Evolutionary conservation across 2,329 filamentous ascomycete genomes (phyloP), one percentile per base, ranked within the genome.

Genomic region (Acrodontium crateriforme): DNA sequence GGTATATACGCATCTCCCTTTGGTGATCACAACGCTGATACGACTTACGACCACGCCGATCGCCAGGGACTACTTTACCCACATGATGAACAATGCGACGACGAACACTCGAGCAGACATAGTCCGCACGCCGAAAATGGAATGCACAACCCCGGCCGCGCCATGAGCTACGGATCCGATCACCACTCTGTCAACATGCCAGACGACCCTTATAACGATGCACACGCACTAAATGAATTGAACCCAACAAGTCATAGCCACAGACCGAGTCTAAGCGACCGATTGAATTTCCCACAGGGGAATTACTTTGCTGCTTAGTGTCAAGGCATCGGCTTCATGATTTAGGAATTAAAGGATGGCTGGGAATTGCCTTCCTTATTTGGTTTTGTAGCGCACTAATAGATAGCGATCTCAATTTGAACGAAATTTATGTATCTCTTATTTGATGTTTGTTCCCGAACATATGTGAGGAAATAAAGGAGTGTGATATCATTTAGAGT

Each of bases 21-120:
- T 35, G 59, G 60, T 36, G 49, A 56, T 29, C 40, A 48, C n/a
- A 51, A 56, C 22, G 49, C 55, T 29, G 53, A 53, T 9, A 44
- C 35, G 18, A 50, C 50, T 5, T 48, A 54, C 28, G 54, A 47
- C n/a, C 26, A 55, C 54, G 32, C 51, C 16, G 60, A 65, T 29
- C 58, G 63, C 28, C 63, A 67, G 37, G n/a, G n/a, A n/a, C 56
- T 62, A 18, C 58, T 64, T 26, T 58, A 65, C 27, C 4, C 3
- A 9, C 63, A 69, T 37, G 58, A 62, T 31, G 57, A 60, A 19
- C 30, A 36, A 6, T 29, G 29, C 16, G 22, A 24, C 20, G 24
- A 26, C 18, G 16, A 9, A 27, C 27, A 18, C 13, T n/a, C 20
- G 14, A 20, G 16, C 16, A 21, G 19, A 18, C 15, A 14, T 24